These are phyloP conservation scores for Phytophthora agathidicida DNA, from an alignment of 352 stramenopile genomes.

Conservation along the genomic window DNA sequence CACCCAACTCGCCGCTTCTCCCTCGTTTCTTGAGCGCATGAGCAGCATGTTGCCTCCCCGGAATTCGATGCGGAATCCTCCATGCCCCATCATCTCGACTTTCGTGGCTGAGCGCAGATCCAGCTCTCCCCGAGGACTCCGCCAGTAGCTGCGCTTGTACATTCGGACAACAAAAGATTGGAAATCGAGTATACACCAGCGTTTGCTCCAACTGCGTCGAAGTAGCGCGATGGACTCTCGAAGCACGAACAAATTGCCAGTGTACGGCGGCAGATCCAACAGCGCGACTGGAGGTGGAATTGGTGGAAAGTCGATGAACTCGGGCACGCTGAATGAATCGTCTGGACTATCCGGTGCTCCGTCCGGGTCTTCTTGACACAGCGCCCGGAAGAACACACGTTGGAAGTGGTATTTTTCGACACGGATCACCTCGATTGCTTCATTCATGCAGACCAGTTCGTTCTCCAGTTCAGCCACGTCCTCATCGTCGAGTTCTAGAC, in stretches of 20 bases:
- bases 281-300: slow-evolving; percentile 27
- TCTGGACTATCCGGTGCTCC: slow-evolving; percentile 1
- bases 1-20: slow-evolving; percentile 66
- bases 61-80: slow-evolving; percentile 71
- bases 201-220: slow-evolving; percentile 79
- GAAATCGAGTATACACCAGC: slow-evolving; percentile 80
- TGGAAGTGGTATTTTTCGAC: slow-evolving; percentile 67
- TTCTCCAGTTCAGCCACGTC: slow-evolving; percentile 60
- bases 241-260: slow-evolving; percentile 72
- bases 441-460: slow-evolving; percentile 49
- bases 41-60: slow-evolving; percentile 44
- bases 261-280: slow-evolving; percentile 66
- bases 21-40: slow-evolving; percentile 53
- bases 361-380: slow-evolving; percentile 37
- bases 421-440: slow-evolving; percentile 68
- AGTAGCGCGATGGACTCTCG: slow-evolving; percentile 72
- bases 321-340: not conserved
- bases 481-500: slow-evolving; percentile 62
- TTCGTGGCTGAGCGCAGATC: slow-evolving; percentile 59
- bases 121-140: slow-evolving; percentile 56
- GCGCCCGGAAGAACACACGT: slow-evolving; percentile 52
- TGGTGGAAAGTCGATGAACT: slow-evolving; percentile 24
- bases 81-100: slow-evolving; percentile 69
- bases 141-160: slow-evolving; percentile 86
- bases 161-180: slow-evolving; percentile 55